A percentile compares a stretch with the other conserved stretches of the same genome.
Evolutionary conservation across 371 early-diverging fungal genomes (phyloP).

Genomic region (Thermomucor indicae-seudaticae): DNA sequence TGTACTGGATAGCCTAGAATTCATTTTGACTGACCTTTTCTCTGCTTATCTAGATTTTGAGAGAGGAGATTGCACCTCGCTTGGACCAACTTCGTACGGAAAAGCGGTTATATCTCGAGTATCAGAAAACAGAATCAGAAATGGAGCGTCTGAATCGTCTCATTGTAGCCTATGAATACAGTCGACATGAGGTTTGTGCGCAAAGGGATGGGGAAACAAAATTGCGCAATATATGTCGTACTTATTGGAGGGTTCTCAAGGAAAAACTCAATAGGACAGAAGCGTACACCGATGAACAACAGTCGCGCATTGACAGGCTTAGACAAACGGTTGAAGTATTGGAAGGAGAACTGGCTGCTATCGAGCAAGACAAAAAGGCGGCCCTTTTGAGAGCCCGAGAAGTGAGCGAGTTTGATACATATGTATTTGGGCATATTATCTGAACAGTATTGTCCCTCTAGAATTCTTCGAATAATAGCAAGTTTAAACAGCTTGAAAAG

Average conservation of each 20-base stretch:
- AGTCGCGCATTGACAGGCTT: constrained; percentile 23
- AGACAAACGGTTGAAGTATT: constrained; percentile 20
- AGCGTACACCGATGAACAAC: constrained; percentile 31
- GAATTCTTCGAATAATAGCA: constrained; percentile 63
- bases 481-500: constrained; percentile 61
- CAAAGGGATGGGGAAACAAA: no score
- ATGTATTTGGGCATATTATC: not conserved
- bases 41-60: constrained; percentile 54
- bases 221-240: not conserved
- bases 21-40: not conserved
- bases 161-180: constrained; percentile 82
- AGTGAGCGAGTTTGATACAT: constrained; percentile 4
- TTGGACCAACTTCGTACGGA: constrained; percentile 87
- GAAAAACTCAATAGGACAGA: constrained; percentile 38
- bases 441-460: constrained; percentile 2
- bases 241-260: constrained; percentile 3
- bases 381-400: constrained; percentile 36
- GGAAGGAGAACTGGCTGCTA: constrained; percentile 42
- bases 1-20: not conserved
- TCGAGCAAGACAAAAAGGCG: constrained; percentile 44
- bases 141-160: constrained; percentile 77
- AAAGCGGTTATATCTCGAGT: constrained; percentile 89
- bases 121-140: constrained; percentile 88
- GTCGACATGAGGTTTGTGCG: constrained; percentile 46
- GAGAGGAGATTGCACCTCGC: constrained; percentile 93